Evolutionary conservation across 2,329 filamentous ascomycete species (phyloP).

Genomic region (Colletotrichum falcatum): DNA sequence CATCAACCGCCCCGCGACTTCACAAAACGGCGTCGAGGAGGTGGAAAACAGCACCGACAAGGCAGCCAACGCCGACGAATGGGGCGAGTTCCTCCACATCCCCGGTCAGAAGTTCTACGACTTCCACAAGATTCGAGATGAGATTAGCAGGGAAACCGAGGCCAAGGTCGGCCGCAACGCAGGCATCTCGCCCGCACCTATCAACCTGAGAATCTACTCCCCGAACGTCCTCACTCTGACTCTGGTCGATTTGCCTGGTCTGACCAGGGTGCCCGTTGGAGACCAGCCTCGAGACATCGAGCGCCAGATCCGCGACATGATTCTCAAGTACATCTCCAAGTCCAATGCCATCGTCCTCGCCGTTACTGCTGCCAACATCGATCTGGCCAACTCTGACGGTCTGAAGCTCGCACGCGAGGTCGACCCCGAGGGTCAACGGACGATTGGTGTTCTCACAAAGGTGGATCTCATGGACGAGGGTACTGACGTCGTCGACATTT

Average conservation of each 20-base stretch:
- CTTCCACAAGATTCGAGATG: conserved; percentile 98
- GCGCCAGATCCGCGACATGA: conserved; percentile 96
- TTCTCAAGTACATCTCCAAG: conserved; percentile 98
- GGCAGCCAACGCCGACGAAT: conserved; percentile 93
- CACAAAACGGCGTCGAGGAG: conserved; percentile 80
- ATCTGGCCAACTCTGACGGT: conserved; percentile 98
- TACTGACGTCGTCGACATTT: conserved; percentile 97
- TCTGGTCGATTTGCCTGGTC: conserved; percentile 92
- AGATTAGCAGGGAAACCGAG: conserved; percentile 96
- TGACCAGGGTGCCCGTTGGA: conserved; percentile 96
- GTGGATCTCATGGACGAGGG: conserved; percentile 99
- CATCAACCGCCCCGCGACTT: conserved; percentile 82
- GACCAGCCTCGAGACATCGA: conserved; percentile 98
- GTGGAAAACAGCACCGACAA: conserved; percentile 79
- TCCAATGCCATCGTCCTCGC: conserved; percentile 98
- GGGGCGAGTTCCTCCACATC: conserved; percentile 98
- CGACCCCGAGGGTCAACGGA: conserved; percentile 95
- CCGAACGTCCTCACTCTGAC: conserved; percentile 98
- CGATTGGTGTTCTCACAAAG: conserved; percentile 98
- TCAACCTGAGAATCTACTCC: conserved; percentile 98
- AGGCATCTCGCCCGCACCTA: conserved; percentile 95
- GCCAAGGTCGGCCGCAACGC: conserved; percentile 96
- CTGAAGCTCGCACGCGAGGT: conserved; percentile 96
- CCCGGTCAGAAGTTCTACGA: conserved; percentile 98
- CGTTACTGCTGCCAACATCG: conserved; percentile 95